Evolutionary conservation across 345 rosid genomes (phyloP).

Genomic region (Pugionium dolabratum): DNA sequence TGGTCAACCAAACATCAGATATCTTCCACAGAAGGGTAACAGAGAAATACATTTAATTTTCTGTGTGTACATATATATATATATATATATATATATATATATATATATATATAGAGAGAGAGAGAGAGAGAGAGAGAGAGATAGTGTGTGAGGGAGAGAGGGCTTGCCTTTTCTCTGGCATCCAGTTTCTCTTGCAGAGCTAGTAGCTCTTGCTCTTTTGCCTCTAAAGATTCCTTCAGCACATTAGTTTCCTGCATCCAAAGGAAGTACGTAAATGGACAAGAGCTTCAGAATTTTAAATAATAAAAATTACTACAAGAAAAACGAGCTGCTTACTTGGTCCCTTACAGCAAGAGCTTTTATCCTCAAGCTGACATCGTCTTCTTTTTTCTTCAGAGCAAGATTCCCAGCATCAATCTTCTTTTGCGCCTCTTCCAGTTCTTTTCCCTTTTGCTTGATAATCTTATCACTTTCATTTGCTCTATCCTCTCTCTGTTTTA

Average conservation of each 20-base stretch:
- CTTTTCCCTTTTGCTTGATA: constrained; percentile 73
- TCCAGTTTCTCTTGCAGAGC: constrained; percentile 68
- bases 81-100: too few species aligned
- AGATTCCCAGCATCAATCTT: constrained; percentile 65
- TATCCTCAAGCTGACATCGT: constrained; percentile 61
- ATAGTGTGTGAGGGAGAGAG: not conserved
- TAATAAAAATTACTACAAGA: not conserved
- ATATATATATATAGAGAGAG: too few species aligned
- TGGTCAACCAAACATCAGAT: constrained; percentile 6
- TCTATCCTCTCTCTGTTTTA: constrained; percentile 90
- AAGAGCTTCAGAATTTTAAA: not conserved
- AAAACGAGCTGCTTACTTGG: constrained; percentile 52
- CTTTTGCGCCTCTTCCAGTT: constrained; percentile 76
- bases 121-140: too few species aligned
- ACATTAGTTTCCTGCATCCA: constrained; percentile 61
- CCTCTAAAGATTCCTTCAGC: constrained; percentile 56
- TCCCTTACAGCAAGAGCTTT: constrained; percentile 57
- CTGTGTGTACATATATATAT: not conserved
- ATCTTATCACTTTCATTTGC: constrained; percentile 74
- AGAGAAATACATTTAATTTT: not conserved
- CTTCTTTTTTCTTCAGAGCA: constrained; percentile 64
- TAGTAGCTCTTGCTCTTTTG: constrained; percentile 60
- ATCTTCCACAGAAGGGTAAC: not conserved
- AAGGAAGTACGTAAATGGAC: constrained; percentile 29
- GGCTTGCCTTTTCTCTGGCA: constrained; percentile 74